Conservation (phyloP, 352 stramenopile genomes). For the Phytophthora palmivora region DNA sequence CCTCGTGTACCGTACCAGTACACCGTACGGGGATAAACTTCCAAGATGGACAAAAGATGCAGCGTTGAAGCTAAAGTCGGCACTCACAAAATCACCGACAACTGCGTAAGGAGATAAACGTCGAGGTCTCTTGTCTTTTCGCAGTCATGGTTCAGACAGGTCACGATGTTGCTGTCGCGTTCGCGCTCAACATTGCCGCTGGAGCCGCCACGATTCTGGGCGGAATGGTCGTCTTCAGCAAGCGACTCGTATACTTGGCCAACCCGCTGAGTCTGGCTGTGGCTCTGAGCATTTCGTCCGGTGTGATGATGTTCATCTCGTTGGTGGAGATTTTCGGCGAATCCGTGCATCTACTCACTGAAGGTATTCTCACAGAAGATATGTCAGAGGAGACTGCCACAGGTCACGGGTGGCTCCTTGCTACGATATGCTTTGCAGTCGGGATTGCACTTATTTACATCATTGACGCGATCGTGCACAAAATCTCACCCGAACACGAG, state of each 20-base stretch:
- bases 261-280: constrained; percentile 74
- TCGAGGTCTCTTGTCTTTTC: too few species aligned
- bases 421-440: constrained; percentile 87
- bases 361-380: constrained; percentile 41
- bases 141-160: constrained; percentile 42
- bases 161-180: constrained; percentile 31
- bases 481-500: constrained; percentile 41
- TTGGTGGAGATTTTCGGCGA: constrained; percentile 65
- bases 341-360: constrained; percentile 40
- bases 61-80: too few species aligned
- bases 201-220: constrained; percentile 62
- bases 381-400: constrained; percentile 41
- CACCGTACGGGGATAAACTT: too few species aligned
- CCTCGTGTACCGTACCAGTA: too few species aligned
- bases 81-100: background rate
- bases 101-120: too few species aligned
- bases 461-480: constrained; percentile 55
- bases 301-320: constrained; percentile 43
- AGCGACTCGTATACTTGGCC: constrained; percentile 46
- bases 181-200: constrained; percentile 27
- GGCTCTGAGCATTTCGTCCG: constrained; percentile 75
- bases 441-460: constrained; percentile 73
- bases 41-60: too few species aligned
- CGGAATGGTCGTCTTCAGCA: constrained; percentile 57
- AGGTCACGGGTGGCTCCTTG: constrained; percentile 75